Conservation (phyloP, 2,329 filamentous ascomycete species). For the Pseudocercospora eumusae region DNA sequence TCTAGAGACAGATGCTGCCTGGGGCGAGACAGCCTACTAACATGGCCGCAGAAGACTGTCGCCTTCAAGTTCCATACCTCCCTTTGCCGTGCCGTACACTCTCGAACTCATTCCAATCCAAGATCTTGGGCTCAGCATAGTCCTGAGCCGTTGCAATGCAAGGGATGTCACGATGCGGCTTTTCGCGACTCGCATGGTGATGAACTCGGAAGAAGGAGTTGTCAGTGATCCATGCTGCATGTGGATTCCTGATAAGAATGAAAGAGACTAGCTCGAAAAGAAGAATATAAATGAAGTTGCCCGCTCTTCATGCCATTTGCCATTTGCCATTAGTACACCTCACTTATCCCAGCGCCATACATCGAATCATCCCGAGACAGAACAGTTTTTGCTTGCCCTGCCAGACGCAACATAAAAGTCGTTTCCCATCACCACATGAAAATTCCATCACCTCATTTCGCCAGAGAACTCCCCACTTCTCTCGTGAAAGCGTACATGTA, state of each 20-base stretch:
- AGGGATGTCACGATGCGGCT: not conserved
- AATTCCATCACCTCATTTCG: not conserved
- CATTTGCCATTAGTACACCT: no score
- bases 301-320: no score
- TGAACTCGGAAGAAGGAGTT: no score
- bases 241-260: no score
- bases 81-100: not conserved
- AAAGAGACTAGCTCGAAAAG: no score
- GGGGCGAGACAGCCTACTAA: no score
- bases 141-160: not conserved
- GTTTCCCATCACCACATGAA: conserved; percentile 6
- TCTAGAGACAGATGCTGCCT: not conserved
- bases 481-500: not conserved
- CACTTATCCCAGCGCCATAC: no score
- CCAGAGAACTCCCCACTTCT: not conserved
- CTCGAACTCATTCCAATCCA: not conserved
- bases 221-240: no score
- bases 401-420: not conserved
- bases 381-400: no score
- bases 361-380: no score
- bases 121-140: not conserved
- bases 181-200: no score
- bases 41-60: not conserved
- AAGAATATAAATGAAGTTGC: no score
- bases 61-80: not conserved